Evolutionary conservation across 306 rosid genomes (phyloP), one percentile per base, ranked within the genome.

Genomic region (Canavalia gladiata): DNA sequence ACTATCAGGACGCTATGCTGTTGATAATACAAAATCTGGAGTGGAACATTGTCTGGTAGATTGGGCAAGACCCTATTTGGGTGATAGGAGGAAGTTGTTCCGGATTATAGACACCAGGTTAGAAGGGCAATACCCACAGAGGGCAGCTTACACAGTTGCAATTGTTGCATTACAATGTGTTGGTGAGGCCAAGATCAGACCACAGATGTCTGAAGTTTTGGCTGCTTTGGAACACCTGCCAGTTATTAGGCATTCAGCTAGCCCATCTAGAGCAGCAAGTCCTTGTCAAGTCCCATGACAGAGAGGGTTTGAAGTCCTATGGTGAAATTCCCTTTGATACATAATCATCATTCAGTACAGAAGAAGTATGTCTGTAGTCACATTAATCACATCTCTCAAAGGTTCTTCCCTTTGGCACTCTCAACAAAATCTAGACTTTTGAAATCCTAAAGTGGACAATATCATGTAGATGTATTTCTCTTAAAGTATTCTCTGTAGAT

Each of bases 41-140:
- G 60, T 72, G 54, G 99, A 95, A 83, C 94, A 86, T 79, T 82
- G 89, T 81, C 87, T 95, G 51, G 97, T 95, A 28, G 92, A 91
- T 7, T 91, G 99, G 99, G 93, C 96, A 70, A 89, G 58, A 47
- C 97, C 97, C 6, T 93, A 87, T 79, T 86, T 95, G 82, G 88
- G 88, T 8, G 92, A 95, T 62, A 95, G 85, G 81, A 78, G 99
- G 76, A 95, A 78, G 82, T 74, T 93, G 77, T 95, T 93, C 81
- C 83, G 97, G 87, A 95, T 95, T 11, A 95, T 95, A 95, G 99
- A 93, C 84, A 93, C 99, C 54, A 90, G 82, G 82, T 82, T 95
- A 83, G 91, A 90, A 85, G 99, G 99, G 8, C 93, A 93, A 39
- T 95, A 95, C 52, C 90, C 99, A 0, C 91, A 90, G 64, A 93